These are phyloP conservation scores for Cucurbita maxima DNA, from an alignment of 306 rosid species.

Conservation along the genomic window DNA sequence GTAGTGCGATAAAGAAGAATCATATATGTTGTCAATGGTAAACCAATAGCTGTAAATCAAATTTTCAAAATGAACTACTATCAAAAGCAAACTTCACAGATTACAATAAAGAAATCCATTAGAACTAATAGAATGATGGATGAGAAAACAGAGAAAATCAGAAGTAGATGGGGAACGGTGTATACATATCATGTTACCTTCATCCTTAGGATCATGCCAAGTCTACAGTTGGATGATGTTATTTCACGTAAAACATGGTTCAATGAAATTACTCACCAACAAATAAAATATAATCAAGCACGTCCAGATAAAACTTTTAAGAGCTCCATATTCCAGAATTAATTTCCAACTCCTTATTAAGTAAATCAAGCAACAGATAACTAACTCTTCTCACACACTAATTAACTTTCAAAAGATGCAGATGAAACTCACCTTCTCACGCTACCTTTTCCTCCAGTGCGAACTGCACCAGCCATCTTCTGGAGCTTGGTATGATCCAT, in stretches of 20 bases:
- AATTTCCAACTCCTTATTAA: not conserved
- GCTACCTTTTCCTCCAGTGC: constrained; percentile 97
- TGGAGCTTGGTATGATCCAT: constrained; percentile 69
- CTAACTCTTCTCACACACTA: not conserved
- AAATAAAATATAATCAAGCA: not conserved
- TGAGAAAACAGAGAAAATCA: too few relatives aligned
- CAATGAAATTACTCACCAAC: not conserved
- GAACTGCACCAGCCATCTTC: constrained; percentile 94
- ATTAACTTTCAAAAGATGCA: not conserved
- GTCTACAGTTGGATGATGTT: not conserved
- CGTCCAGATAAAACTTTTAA: not conserved
- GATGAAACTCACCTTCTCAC: constrained; percentile 50
- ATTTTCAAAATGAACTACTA: not conserved
- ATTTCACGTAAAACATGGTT: not conserved
- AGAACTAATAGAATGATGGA: not conserved
- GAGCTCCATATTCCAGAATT: not conserved
- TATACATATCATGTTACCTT: not conserved
- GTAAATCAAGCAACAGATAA: not conserved
- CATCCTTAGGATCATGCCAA: not conserved
- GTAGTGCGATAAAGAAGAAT: not conserved
- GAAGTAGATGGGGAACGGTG: too few relatives aligned
- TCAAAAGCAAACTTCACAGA: not conserved
- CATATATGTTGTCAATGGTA: not conserved
- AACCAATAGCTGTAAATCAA: not conserved
- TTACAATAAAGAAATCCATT: not conserved